Conservation (phyloP, 345 rosid genomes). For the Psidium guajava region DNA sequence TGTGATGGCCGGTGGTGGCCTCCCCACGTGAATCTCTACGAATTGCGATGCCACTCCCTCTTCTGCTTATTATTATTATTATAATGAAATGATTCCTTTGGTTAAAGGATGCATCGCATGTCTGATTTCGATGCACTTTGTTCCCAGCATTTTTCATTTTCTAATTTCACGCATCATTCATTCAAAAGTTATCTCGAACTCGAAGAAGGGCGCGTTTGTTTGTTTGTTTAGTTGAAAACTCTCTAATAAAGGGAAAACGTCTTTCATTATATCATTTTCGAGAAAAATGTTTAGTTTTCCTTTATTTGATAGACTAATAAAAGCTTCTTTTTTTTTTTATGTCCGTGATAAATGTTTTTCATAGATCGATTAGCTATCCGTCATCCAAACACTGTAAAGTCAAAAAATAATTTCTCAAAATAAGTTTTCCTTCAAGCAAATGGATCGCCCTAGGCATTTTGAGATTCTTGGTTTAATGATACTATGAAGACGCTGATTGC, state of each 20-base stretch:
- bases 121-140: no score
- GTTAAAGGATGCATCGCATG: no score
- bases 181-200: neutral
- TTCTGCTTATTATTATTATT: no score
- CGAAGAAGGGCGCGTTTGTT: neutral
- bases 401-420: neutral
- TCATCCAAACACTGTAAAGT: neutral
- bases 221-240: neutral
- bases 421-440: neutral
- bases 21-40: no score
- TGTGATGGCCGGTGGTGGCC: no score
- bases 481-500: neutral
- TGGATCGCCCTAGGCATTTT: fast-evolving
- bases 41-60: no score
- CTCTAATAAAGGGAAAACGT: neutral
- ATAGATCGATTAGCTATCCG: neutral
- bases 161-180: no score
- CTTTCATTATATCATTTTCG: neutral
- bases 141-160: no score
- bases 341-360: fast-evolving
- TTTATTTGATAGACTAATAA: neutral
- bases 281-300: neutral
- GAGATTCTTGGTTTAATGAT: neutral
- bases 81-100: no score
- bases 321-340: neutral